A percentile compares a stretch with the other conserved stretches of the same genome.
Conservation (phyloP, 805 yeast genomes). For the Komagataella pastoris region DNA sequence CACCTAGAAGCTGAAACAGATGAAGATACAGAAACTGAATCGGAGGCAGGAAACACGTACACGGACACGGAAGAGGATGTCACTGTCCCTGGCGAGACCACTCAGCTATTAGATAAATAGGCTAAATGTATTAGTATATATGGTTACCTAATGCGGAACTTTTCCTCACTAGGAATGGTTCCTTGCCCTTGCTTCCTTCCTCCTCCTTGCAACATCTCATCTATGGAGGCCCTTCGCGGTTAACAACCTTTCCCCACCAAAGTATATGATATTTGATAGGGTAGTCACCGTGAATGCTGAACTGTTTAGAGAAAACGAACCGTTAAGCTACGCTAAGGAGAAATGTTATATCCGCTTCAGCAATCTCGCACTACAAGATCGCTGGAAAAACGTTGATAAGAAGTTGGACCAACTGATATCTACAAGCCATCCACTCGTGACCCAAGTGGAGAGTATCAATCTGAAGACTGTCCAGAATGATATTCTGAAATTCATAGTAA, state of each 20-base stretch:
- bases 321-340: not conserved
- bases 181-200: no score
- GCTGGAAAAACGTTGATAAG: not conserved
- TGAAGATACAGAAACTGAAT: slow-evolving; percentile 2
- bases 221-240: not conserved
- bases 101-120: not conserved
- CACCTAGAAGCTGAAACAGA: not conserved
- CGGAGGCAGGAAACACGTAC: slow-evolving; percentile 58
- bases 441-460: not conserved
- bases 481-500: not conserved
- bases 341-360: not conserved
- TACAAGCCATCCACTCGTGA: not conserved
- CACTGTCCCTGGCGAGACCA: not conserved
- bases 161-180: no score
- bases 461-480: not conserved
- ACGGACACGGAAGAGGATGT: slow-evolving; percentile 21
- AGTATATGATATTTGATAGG: not conserved
- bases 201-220: no score
- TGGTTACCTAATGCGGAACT: no score
- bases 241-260: not conserved
- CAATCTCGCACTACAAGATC: not conserved
- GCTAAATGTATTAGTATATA: not conserved
- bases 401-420: not conserved
- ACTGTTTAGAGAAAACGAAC: not conserved
- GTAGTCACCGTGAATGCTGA: not conserved